Evolutionary conservation across 1,284 basidiomycete species (phyloP), one percentile per base, ranked within the genome.

Genomic region (Pyrrhoderma lamaoense): DNA sequence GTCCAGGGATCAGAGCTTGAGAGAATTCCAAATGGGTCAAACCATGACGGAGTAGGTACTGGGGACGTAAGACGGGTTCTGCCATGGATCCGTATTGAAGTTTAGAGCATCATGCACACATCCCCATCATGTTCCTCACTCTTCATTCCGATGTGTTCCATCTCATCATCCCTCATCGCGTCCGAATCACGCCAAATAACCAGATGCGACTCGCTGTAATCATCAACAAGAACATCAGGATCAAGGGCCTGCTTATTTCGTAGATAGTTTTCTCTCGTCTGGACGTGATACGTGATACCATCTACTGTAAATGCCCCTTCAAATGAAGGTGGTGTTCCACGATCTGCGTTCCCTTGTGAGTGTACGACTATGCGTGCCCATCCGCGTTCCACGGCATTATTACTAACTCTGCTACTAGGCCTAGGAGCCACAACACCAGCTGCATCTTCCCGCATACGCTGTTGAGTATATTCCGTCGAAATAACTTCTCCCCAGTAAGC

Each of bases 111-210:
- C 89, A 64, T 90, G 86, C 0, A 75, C 79, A 62, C 89, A 92
- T 0, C 71, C 69, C 51, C 64, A 13, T 27, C 14, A 16, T 13
- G 47, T 36, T 21, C 43, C 53, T 75, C 74, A 11, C 7, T 5
- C 11, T 31, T 31, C 5, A 31, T 31, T 11, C 27, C 27, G 16
- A 40, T 4, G 4, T 18, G 5, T 14, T 40, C 38, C n/a, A 40
- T 18, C 58, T 82, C 79, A 53, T 73, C 68, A 19, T 64, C 60
- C 7, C 68, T 70, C 72, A 82, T 75, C 21, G 76, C 68, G 65
- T 88, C 87, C 14, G 74, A 74, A 55, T 87, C 83, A 47, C 79
- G 72, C 71, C 83, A 90, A 52, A 90, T 79, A 51, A 91, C 82
- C 54, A 92, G 69, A 36, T 62, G 62, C 11, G 73, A 67, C 59